phyloP scores from a whole-genome alignment of 345 rosid genomes.

The Psidium friedrichsthalianum region DNA sequence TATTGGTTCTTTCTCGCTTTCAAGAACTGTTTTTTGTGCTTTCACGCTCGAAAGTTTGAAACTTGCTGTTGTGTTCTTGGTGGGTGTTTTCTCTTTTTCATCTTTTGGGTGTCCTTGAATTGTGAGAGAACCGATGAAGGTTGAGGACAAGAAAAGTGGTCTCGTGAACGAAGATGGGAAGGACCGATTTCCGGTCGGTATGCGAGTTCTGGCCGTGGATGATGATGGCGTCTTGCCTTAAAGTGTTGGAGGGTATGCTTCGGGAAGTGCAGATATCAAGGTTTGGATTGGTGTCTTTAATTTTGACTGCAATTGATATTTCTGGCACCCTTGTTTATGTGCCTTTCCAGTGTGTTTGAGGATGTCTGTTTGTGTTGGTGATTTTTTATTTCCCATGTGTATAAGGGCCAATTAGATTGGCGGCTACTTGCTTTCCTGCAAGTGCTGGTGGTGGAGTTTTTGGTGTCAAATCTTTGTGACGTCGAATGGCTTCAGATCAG shows the following conservation, averaged over 20 bases:
- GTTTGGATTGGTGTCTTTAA: slow-evolving; percentile 11
- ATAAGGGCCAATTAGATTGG: background rate
- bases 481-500: background rate
- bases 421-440: background rate
- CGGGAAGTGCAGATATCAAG: slow-evolving; percentile 32
- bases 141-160: slow-evolving; percentile 5
- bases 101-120: background rate
- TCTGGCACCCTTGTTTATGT: background rate
- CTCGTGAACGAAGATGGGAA: background rate
- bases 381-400: background rate
- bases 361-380: background rate
- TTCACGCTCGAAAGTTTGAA: background rate
- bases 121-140: slow-evolving; percentile 5
- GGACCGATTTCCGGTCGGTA: slow-evolving; percentile 18
- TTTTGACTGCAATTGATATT: background rate
- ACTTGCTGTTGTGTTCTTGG: background rate
- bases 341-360: background rate
- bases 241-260: slow-evolving; percentile 24
- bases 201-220: slow-evolving; percentile 37
- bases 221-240: slow-evolving; percentile 33
- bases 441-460: background rate
- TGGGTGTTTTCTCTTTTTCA: background rate
- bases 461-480: background rate
- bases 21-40: background rate
- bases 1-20: background rate